phyloP scores from a whole-genome alignment of 2,329 filamentous ascomycete species.

The Colletotrichum eleusines region DNA sequence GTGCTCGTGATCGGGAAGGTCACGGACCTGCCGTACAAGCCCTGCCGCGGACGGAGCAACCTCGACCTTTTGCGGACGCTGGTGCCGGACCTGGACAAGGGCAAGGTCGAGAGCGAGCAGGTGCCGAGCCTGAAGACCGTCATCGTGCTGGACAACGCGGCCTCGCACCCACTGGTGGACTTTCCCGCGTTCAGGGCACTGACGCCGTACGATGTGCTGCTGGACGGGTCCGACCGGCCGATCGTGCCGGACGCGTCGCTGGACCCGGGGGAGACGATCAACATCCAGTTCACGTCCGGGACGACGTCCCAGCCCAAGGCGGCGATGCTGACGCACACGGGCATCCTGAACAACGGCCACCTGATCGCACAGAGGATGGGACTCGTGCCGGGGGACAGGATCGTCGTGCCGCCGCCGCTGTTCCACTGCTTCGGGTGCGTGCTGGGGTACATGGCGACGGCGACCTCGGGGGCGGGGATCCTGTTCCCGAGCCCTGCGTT shows the following conservation, averaged over 20 bases:
- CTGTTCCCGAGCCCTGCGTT: conserved; percentile 91
- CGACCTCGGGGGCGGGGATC: conserved; percentile 81
- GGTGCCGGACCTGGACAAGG: conserved; percentile 56
- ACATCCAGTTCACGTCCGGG: conserved; percentile 98
- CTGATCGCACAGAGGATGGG: conserved; percentile 90
- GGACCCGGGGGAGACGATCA: conserved; percentile 78
- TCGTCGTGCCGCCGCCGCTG: conserved; percentile 87
- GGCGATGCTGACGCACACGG: conserved; percentile 85
- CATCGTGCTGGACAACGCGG: conserved; percentile 83
- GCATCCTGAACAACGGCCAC: conserved; percentile 92
- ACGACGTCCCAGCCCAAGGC: conserved; percentile 93
- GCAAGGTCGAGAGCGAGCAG: conserved; percentile 53
- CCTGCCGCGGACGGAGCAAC: conserved; percentile 66
- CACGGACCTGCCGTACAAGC: conserved; percentile 81
- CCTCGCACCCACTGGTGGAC: conserved; percentile 56
- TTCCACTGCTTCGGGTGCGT: conserved; percentile 94
- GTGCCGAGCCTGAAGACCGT: conserved; percentile 79
- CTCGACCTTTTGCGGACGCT: conserved; percentile 59
- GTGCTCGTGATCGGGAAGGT: conserved; percentile 89
- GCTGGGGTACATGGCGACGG: conserved; percentile 95
- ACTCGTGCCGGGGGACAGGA: conserved; percentile 77
- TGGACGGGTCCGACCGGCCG: conserved; percentile 48
- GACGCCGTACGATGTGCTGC: conserved; percentile 60
- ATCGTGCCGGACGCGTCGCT: conserved; percentile 62
- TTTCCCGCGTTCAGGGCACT: conserved; percentile 59